Evolutionary conservation across 306 rosid species (phyloP), one percentile per base, ranked within the genome.

Genomic region (Styphnolobium japonicum): DNA sequence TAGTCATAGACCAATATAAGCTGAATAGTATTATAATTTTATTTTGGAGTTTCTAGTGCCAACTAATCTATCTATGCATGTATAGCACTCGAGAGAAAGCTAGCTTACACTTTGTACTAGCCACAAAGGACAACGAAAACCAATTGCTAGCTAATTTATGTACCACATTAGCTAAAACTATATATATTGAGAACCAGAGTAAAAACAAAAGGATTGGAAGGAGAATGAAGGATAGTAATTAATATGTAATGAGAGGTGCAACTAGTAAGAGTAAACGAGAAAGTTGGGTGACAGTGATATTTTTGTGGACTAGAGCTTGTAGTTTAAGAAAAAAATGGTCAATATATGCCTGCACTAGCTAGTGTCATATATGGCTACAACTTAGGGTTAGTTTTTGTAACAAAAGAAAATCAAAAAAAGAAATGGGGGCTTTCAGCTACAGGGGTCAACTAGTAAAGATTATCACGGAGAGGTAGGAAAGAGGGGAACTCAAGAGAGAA

Each of bases 381-480:
- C 21, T 34, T 72, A 55, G 23, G 67, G 67, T 68, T 46, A 69
- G 5, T 16, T 69, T 66, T 8, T 14, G 22, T 33, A 9, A 21
- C 33, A 15, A n/a, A 9, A 43, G 55, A 27, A 27, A 9, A 55
- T 43, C 63, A 36, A 51, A 71, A 22, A 57, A 36, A 55, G 60
- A 16, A 74, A 53, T 46, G 34, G 80, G 45, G 63, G 57, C 55
- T 71, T 56, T 73, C 79, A 69, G 85, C 55, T 70, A 67, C 67
- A 27, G 60, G 63, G 85, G 83, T 83, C 89, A 83, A 84, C 79
- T 60, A 71, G 49, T 80, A 49, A 67, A 80, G 80, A 86, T 71
- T 71, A 66, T 73, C 75, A 76, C 82, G 85, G 76, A 68, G 43
- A 51, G 69, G 63, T 16, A 71, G 48, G 42, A 31, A 69, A 33